Conservation (phyloP, 2,329 filamentous ascomycete genomes). For the Alternaria gansuensis region DNA sequence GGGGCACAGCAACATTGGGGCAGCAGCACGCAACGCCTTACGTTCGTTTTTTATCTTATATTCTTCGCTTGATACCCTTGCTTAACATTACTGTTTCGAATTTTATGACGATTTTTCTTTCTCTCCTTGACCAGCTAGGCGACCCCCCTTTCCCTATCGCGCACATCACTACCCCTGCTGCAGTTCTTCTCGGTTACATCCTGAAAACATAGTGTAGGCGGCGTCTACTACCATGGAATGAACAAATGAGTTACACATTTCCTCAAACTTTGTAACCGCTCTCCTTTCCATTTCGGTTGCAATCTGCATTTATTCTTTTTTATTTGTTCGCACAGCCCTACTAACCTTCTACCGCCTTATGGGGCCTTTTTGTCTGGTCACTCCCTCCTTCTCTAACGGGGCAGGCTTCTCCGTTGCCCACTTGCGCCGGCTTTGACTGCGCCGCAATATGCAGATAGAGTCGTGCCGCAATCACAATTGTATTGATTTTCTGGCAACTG, state of each 20-base stretch:
- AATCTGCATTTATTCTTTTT: background rate
- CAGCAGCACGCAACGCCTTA: conserved; percentile 6
- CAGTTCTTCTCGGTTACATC: background rate
- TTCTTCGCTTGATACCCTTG: conserved; percentile 22
- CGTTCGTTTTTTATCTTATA: conserved; percentile 6
- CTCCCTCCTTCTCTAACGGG: conserved; percentile 10
- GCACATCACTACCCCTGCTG: conserved; percentile 6
- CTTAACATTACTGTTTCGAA: conserved; percentile 15
- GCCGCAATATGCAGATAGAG: conserved; percentile 22
- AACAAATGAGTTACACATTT: background rate
- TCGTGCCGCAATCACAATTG: conserved; percentile 26
- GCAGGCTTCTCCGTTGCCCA: conserved; percentile 14
- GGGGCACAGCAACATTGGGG: conserved; percentile 9
- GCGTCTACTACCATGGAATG: conserved; percentile 9
- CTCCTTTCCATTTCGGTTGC: background rate
- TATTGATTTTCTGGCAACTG: conserved; percentile 11
- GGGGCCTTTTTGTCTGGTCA: conserved; percentile 9
- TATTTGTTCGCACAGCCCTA: background rate
- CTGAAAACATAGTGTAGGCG: background rate
- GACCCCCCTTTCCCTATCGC: conserved; percentile 7
- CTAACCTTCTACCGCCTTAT: conserved; percentile 6
- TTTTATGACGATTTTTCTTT: background rate
- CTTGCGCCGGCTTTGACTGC: conserved; percentile 12
- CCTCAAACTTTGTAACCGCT: background rate
- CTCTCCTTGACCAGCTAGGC: conserved; percentile 1